Evolutionary conservation across 2,329 filamentous ascomycete species (phyloP).

Genomic region (Aspergillus hiratsukae): DNA sequence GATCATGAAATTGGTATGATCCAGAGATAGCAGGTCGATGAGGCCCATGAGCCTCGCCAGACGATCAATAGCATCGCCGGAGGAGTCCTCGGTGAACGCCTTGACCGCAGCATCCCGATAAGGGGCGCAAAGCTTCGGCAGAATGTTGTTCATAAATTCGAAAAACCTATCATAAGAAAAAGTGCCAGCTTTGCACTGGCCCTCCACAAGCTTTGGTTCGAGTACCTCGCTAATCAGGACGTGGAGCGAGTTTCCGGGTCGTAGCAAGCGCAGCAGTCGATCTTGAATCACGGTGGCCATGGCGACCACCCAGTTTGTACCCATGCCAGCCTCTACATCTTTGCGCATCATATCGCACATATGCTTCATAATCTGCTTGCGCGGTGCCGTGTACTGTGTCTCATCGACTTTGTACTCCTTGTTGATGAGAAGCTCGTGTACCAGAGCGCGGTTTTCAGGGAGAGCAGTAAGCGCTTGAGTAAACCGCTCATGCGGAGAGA

Average conservation of each 20-base stretch:
- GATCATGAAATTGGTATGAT: constrained; percentile 63
- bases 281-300: constrained; percentile 62
- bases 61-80: constrained; percentile 57
- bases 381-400: constrained; percentile 44
- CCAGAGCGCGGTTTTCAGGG: constrained; percentile 57
- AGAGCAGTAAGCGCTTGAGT: constrained; percentile 55
- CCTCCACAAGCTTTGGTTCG: constrained; percentile 54
- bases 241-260: constrained; percentile 58
- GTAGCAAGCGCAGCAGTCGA: constrained; percentile 56
- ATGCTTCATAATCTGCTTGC: constrained; percentile 55
- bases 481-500: constrained; percentile 39
- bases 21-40: constrained; percentile 59
- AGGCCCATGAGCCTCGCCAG: constrained; percentile 59
- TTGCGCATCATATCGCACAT: constrained; percentile 57
- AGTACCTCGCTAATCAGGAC: constrained; percentile 57
- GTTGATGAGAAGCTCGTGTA: constrained; percentile 62
- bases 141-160: constrained; percentile 57
- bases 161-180: constrained; percentile 64
- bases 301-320: constrained; percentile 58
- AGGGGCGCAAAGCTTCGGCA: constrained; percentile 62
- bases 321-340: constrained; percentile 53
- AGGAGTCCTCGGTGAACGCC: constrained; percentile 48
- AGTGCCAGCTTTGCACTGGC: constrained; percentile 54
- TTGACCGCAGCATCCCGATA: constrained; percentile 59
- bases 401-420: constrained; percentile 59